Conservation (phyloP, 1,284 basidiomycete genomes). For the Heterobasidion parviporum region DNA sequence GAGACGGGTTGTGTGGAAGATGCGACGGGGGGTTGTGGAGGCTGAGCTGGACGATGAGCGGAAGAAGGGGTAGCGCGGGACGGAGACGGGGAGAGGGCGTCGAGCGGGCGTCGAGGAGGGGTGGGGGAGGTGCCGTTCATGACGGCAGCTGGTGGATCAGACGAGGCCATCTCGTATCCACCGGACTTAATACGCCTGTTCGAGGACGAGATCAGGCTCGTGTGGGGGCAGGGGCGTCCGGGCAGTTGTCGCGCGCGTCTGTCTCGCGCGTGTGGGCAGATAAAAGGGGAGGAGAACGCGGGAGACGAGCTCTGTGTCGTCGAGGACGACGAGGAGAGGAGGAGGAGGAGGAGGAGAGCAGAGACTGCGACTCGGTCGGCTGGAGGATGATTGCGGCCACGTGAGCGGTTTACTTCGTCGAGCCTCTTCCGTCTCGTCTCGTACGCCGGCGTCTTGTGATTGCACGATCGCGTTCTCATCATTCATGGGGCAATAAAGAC, state of each 20-base stretch:
- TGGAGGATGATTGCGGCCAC: too few species aligned
- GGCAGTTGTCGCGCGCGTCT: neutral
- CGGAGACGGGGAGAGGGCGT: conserved; percentile 13
- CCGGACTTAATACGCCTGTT: neutral
- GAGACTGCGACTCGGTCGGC: neutral
- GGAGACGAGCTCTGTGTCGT: neutral
- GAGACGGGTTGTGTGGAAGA: conserved; percentile 26
- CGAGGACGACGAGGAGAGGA: neutral
- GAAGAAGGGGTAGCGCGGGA: neutral
- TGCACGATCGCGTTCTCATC: too few species aligned
- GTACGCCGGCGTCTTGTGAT: too few species aligned
- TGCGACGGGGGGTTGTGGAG: neutral
- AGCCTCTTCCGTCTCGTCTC: too few species aligned
- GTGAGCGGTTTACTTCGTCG: too few species aligned
- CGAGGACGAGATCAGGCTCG: too few species aligned
- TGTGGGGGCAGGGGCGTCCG: neutral
- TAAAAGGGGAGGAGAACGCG: neutral
- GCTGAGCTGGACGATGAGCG: neutral
- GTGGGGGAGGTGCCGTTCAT: conserved; percentile 8
- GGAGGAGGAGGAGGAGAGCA: neutral
- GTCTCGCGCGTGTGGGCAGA: neutral
- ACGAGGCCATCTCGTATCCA: neutral
- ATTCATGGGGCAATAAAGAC: too few species aligned
- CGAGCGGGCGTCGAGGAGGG: conserved; percentile 10
- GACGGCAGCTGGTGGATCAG: neutral